Conservation (phyloP, 306 rosid genomes). For the Begonia masoniana region DNA sequence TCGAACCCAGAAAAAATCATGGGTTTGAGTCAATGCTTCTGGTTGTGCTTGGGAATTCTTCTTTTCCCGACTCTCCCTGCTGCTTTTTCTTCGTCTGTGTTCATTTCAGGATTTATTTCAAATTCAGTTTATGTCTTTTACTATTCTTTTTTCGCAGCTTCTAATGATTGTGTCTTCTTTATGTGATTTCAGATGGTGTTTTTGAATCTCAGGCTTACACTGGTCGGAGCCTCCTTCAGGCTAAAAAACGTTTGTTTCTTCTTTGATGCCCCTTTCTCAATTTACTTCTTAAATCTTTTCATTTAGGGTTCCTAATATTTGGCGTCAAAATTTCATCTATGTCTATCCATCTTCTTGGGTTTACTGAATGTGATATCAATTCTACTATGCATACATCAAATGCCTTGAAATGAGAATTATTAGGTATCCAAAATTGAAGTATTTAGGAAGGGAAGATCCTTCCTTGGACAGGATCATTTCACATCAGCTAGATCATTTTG, state of each 20-base stretch:
- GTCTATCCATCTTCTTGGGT: too few species aligned
- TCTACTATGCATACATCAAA: too few species aligned
- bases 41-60: constrained; percentile 21
- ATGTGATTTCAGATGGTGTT: constrained; percentile 31
- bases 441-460: too few species aligned
- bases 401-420: too few species aligned
- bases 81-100: constrained; percentile 29
- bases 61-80: constrained; percentile 8
- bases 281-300: neutral
- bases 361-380: too few species aligned
- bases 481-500: too few species aligned
- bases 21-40: constrained; percentile 29
- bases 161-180: neutral
- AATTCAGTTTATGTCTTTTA: neutral
- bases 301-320: neutral
- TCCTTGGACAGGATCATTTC: too few species aligned
- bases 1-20: constrained; percentile 7
- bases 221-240: constrained; percentile 77
- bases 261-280: constrained; percentile 2
- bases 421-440: too few species aligned
- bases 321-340: neutral
- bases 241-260: constrained; percentile 41
- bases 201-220: constrained; percentile 30
- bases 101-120: constrained; percentile 37
- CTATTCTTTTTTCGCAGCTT: neutral